Evolutionary conservation across 2,329 filamentous ascomycete genomes (phyloP).

Genomic region (Phyllosticta capitalensis): DNA sequence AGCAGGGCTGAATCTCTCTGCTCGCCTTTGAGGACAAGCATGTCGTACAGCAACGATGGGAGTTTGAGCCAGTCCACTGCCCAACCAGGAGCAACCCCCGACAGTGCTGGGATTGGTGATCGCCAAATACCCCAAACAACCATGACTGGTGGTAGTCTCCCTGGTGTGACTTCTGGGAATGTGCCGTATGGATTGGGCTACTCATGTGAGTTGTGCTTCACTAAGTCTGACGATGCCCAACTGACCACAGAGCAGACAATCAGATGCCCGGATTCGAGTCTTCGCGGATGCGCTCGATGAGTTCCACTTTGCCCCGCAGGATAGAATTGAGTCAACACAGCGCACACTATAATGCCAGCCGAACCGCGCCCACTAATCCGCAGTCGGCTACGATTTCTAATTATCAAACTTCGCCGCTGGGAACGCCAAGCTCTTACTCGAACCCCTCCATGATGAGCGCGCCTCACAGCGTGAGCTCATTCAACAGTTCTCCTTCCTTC

Average conservation of each 20-base stretch:
- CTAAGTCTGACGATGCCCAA: neutral
- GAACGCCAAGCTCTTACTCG: constrained; percentile 27
- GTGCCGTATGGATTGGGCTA: constrained; percentile 31
- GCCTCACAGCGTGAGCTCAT: constrained; percentile 31
- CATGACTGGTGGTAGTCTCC: constrained; percentile 12
- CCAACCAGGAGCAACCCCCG: neutral
- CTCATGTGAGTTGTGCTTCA: constrained; percentile 20
- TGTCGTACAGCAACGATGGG: constrained; percentile 31
- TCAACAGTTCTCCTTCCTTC: constrained; percentile 27
- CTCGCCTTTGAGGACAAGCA: constrained; percentile 37
- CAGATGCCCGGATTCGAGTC: constrained; percentile 32
- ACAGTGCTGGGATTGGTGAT: neutral
- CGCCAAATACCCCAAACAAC: constrained; percentile 1
- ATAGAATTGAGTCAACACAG: constrained; percentile 28
- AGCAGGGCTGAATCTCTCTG: constrained; percentile 33
- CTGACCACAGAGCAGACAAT: constrained; percentile 19
- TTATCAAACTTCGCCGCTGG: constrained; percentile 31
- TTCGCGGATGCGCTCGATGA: constrained; percentile 31
- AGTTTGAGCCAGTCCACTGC: constrained; percentile 2
- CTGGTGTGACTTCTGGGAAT: constrained; percentile 17
- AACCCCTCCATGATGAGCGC: constrained; percentile 20
- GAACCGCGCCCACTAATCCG: constrained; percentile 20
- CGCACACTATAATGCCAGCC: constrained; percentile 24
- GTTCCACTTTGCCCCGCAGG: constrained; percentile 27
- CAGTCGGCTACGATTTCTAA: constrained; percentile 32